Conservation (phyloP, 768 basidiomycete genomes). For the Trichaptum fuscoviolaceum region DNA sequence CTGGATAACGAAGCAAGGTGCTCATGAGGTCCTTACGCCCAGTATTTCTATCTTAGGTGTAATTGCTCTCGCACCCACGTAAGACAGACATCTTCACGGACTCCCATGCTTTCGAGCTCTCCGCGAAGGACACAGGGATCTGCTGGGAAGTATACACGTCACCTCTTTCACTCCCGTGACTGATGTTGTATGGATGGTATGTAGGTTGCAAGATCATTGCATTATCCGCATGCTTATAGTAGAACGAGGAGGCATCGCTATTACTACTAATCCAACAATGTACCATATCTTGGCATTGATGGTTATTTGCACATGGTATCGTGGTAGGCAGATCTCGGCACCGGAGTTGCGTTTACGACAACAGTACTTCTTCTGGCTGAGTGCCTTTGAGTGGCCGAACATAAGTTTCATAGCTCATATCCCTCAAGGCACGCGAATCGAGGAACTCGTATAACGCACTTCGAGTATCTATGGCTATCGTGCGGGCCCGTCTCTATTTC, state of each 20-base stretch:
- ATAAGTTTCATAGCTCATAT: neutral
- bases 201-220: too few relatives aligned
- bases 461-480: neutral
- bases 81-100: neutral
- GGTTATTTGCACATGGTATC: too few relatives aligned
- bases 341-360: too few relatives aligned
- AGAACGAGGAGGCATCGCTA: too few relatives aligned
- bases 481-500: neutral
- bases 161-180: too few relatives aligned
- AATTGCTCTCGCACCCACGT: neutral
- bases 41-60: neutral
- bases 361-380: neutral
- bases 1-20: neutral
- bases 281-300: too few relatives aligned
- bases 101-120: neutral
- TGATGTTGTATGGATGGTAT: too few relatives aligned
- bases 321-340: too few relatives aligned
- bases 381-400: neutral
- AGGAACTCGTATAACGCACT: neutral
- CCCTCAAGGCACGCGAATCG: neutral
- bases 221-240: too few relatives aligned
- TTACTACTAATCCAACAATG: too few relatives aligned
- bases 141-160: neutral
- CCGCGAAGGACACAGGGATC: neutral
- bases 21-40: neutral